Evolutionary conservation across 108 stramenopile species (phyloP), one percentile per base, ranked within the genome.

Genomic region (Cylindrotheca closterium): DNA sequence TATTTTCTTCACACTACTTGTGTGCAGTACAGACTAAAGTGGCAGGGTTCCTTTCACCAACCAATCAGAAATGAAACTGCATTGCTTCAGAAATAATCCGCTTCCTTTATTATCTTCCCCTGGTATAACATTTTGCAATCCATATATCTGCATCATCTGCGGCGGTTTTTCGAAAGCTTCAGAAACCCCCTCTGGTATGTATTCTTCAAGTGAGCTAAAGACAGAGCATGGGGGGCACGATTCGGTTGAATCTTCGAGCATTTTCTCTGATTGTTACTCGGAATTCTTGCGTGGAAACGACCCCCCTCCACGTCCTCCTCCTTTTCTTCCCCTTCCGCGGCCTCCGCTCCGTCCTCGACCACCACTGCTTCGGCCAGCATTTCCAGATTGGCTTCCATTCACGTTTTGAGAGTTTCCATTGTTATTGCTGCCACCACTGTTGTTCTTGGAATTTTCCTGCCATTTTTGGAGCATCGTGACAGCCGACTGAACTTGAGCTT

Each of bases 401-500:
- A 15, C 5, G 15, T 5, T n/a, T 17, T 51, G 8, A n/a, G 12
- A 19, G n/a, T 51, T 51, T 5, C 18, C 33, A 23, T 18, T 30
- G 5, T 18, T 47, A 17, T 28, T n/a, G 27, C 18, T 29, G 19
- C n/a, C n/a, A n/a, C 17, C 19, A 46, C 19, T 2, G 19, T 18
- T 26, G 2, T 29, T 50, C 8, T 47, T 24, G 28, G 21, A 30
- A 47, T 63, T 37, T 53, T 64, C 63, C 21, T 47, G 22, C 63
- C 63, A 64, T 53, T 53, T 52, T 4, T 1, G 5, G 1, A 64
- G 34, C 12, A 64, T 64, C 0, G 51, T 21, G 53, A 26, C 24
- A 22, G 63, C 63, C 26, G 15, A 53, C n/a, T 21, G 26, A 2
- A 64, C 63, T 64, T 64, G 52, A 2, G 51, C 31, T 53, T 64